Base-by-base conservation (phyloP, 306 rosid species). In the Cucumis cinereus region DNA sequence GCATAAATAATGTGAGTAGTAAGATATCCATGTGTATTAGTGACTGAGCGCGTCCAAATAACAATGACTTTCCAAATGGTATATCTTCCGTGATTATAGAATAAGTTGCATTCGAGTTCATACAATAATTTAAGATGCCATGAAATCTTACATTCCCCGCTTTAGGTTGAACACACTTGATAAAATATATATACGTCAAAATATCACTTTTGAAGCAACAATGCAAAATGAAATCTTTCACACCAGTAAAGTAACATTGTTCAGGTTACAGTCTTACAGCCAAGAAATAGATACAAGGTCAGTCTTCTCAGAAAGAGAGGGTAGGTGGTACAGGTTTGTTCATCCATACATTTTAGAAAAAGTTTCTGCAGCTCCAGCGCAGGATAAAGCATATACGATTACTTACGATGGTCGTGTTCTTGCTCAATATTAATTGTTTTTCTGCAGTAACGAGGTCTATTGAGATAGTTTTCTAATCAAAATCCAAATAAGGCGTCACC, bases 1-100 rank as follows among this genome's bases (percentile, higher is more conserved):
- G 87, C 73, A 82, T 15, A 10, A 38, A 55, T 13, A 74, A 74
- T 74, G 23, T 14, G 0, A 36, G 11, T 52, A 30, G 63, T 74
- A 74, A 74, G 77, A 36, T 36, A 47, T 47, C 16, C 10, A 22
- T 70, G 70, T 43, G 74, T 17, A 30, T 26, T 36, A 71, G 76
- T 15, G 26, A 49, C 59, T 26, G 26, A 71, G 41, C 49, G 23
- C 9, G 76, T 71, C 10, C 43, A 71, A 26, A 28, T 71, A 49
- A 49, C 38, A 70, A 26, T 47, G 23, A 50, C 56, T 72, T 71
- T 50, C 45, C 45, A 72, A 17, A 24, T 12, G 54, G 33, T 30
- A 28, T 30, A 49, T 38, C 50, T n/a, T 20, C 75, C 1, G 23
- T 7, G 58, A 70, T 19, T 70, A 23, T 17, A 70, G 57, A 24